phyloP scores from a whole-genome alignment of 2,329 filamentous ascomycete genomes.

The Fonsecaea pedrosoi region DNA sequence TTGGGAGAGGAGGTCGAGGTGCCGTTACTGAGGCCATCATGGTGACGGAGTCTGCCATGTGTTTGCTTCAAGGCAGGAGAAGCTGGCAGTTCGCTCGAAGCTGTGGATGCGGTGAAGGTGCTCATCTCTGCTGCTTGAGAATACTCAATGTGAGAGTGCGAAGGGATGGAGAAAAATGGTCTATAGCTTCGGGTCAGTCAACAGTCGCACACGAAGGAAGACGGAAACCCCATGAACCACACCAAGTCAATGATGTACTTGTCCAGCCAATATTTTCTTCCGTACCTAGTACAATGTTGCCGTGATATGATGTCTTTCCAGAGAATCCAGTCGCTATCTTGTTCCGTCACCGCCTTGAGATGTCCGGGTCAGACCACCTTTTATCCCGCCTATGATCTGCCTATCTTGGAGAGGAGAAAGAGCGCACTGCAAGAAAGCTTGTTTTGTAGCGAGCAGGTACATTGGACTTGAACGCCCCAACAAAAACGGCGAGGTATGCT shows the following conservation, averaged over 20 bases:
- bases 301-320: neutral
- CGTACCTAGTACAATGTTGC: neutral
- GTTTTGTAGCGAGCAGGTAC: neutral
- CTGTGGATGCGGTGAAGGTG: neutral
- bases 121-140: neutral
- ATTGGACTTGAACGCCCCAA: slow-evolving; percentile 5
- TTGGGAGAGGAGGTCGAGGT: neutral
- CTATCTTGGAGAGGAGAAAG: neutral
- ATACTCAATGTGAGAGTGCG: neutral
- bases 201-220: neutral
- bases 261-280: neutral
- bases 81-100: neutral
- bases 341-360: slow-evolving; percentile 3
- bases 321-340: neutral
- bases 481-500: neutral
- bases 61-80: neutral
- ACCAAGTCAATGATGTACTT: neutral
- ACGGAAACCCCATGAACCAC: neutral
- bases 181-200: neutral
- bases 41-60: neutral
- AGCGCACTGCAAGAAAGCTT: slow-evolving; percentile 5
- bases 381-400: neutral
- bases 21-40: neutral
- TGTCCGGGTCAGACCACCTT: slow-evolving; percentile 8
- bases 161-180: neutral